phyloP scores from a whole-genome alignment of 2,329 filamentous ascomycete genomes.

The Aspergillus sp. region DNA sequence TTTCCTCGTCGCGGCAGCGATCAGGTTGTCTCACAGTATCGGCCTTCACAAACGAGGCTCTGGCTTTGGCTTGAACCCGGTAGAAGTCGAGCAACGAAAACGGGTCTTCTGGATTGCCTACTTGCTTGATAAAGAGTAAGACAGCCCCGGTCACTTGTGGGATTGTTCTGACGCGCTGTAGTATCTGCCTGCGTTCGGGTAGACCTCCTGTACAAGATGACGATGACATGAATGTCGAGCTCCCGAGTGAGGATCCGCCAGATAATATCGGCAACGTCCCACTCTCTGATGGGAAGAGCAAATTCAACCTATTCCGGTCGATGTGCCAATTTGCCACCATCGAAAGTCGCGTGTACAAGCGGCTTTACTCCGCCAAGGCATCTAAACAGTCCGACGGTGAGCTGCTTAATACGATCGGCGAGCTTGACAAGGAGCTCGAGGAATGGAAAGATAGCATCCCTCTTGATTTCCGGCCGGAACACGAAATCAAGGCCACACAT shows the following conservation, averaged over 20 bases:
- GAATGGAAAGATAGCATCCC: slow-evolving; percentile 97
- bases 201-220: slow-evolving; percentile 71
- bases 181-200: slow-evolving; percentile 68
- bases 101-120: slow-evolving; percentile 77
- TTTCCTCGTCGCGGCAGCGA: slow-evolving; percentile 84
- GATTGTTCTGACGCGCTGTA: slow-evolving; percentile 23
- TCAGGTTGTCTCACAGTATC: slow-evolving; percentile 87
- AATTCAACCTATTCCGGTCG: slow-evolving; percentile 90
- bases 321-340: slow-evolving; percentile 92
- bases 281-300: slow-evolving; percentile 80
- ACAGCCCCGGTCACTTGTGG: not conserved
- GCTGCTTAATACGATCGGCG: slow-evolving; percentile 89
- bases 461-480: slow-evolving; percentile 92
- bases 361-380: slow-evolving; percentile 87
- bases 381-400: slow-evolving; percentile 90
- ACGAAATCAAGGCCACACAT: slow-evolving; percentile 90
- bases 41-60: slow-evolving; percentile 91
- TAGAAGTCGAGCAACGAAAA: slow-evolving; percentile 89
- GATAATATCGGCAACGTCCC: slow-evolving; percentile 96
- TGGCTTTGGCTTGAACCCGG: slow-evolving; percentile 87
- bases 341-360: slow-evolving; percentile 90
- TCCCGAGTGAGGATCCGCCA: slow-evolving; percentile 83
- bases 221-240: slow-evolving; percentile 90
- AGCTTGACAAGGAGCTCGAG: slow-evolving; percentile 85
- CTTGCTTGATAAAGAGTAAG: slow-evolving; percentile 67